Evolutionary conservation across 257 asterid species (phyloP), one percentile per base, ranked within the genome.

Genomic region (Leonotis leonurus): DNA sequence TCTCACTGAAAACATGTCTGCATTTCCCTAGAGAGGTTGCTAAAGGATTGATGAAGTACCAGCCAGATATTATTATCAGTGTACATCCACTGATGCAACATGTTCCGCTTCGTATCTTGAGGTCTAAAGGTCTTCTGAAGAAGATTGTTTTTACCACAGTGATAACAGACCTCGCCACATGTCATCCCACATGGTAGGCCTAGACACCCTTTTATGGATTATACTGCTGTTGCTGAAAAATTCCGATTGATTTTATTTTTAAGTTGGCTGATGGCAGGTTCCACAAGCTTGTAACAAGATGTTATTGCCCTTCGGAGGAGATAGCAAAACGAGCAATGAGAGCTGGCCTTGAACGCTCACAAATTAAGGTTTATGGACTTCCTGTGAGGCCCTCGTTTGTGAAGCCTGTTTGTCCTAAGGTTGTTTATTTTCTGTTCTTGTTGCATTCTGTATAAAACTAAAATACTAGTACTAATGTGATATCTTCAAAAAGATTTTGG

Each of bases 11-110:
- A 25, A 49, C 22, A 57, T 72, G 41, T 75, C 57, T 77, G 56
- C 32, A n/a, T 60, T 68, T 73, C 44, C 60, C 32, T 76, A 93
- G 99, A 63, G 97, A 93, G 90, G 90, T 89, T 73, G 93, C 95
- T 48, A 86, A 82, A 78, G 99, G 99, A 68, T 73, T 93, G 76
- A 89, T 93, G 94, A 87, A 89, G 65, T 89, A 93, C 79, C 87
- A 79, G 73, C 99, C 97, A 11, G 96, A 93, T 79, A 85, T 93
- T 60, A 93, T 93, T 57, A 85, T 93, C 78, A 93, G 99, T 58
- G 97, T 93, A 45, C 99, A 93, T 81, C 99, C 99, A 64, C 71
- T 93, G 69, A 93, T 93, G 99, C 99, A 93, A 55, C 99, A 93
- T 49, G 97, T 93, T 14, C 99, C 97, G 0, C 96, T 93, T 58